Evolutionary conservation across 768 basidiomycete genomes (phyloP).

Genomic region (Macrolepiota fuliginosa): DNA sequence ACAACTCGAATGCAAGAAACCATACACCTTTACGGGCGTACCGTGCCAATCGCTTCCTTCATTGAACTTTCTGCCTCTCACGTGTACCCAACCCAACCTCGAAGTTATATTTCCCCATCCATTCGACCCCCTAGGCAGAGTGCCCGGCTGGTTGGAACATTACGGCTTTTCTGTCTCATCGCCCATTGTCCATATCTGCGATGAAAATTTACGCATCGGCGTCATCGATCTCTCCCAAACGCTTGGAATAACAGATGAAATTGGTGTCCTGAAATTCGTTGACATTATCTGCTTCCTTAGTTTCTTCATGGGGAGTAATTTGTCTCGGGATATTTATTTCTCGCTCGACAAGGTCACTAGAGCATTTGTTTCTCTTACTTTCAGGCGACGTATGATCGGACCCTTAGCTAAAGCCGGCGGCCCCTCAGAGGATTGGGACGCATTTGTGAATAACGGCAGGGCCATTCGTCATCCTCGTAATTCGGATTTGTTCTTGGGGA

Average conservation of each 20-base stretch:
- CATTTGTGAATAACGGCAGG: background rate
- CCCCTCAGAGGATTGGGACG: background rate
- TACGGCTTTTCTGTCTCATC: background rate
- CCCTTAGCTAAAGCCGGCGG: background rate
- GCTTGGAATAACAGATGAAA: background rate
- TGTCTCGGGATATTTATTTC: background rate
- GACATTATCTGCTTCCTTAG: background rate
- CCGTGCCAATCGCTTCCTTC: no score
- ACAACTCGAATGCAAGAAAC: no score
- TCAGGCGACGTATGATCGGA: background rate
- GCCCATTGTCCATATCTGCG: background rate
- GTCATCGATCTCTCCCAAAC: background rate
- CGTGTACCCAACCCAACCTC: no score
- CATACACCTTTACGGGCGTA: no score
- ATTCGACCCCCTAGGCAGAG: background rate
- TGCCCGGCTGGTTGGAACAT: background rate
- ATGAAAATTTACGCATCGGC: background rate
- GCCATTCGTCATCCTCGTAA: background rate
- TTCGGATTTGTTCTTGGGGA: background rate
- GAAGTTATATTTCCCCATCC: background rate
- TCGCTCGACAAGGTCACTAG: background rate
- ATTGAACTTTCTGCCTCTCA: no score
- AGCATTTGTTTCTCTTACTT: background rate
- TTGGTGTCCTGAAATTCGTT: background rate
- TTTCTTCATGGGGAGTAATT: background rate